Evolutionary conservation across 257 asterid species (phyloP), one percentile per base, ranked within the genome.

Genomic region (Solanum pennellii): DNA sequence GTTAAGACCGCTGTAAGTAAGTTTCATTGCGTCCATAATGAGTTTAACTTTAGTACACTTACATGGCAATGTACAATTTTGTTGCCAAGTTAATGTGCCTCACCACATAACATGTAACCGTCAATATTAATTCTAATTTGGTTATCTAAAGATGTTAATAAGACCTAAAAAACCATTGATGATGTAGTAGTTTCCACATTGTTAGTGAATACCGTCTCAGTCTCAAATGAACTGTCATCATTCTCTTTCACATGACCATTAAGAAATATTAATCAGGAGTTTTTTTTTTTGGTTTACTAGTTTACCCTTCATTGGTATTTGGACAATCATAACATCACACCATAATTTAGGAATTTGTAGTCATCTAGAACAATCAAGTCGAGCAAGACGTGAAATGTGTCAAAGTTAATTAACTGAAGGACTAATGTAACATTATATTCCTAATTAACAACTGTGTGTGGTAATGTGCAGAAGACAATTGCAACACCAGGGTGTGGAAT

Each of bases 401-500:
- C 74, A 27, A 12, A 66, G 37, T 25, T 66, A 25, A 33, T 66
- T 66, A 25, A 66, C 21, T 73, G 9, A 37, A 37, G 27, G 52
- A 21, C 52, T 12, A 11, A 21, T 37, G 27, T 35, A 6, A 35
- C 44, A 39, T 44, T 3, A 44, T 37, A 20, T 27, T 68, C 74
- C 74, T 68, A 27, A 68, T 68, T 13, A 74, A 33, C 31, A 37
- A 37, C 27, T 74, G 18, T 74, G 45, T 74, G 23, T 6, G 82
- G 31, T 37, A 74, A 37, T 74, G 52, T 37, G 31, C 35, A 88
- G 88, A 88, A 88, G 86, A 88, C 79, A 9, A 42, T 79, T 85
- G 90, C 90, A 85, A 85, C 90, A 79, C 88, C 69, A 4, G 90
- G 86, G 39, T 47, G 88, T 49, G 90, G 90, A 85, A 85, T 88